Evolutionary conservation across 2,329 filamentous ascomycete genomes (phyloP).

Genomic region (Magnaporthiopsis incrustans): DNA sequence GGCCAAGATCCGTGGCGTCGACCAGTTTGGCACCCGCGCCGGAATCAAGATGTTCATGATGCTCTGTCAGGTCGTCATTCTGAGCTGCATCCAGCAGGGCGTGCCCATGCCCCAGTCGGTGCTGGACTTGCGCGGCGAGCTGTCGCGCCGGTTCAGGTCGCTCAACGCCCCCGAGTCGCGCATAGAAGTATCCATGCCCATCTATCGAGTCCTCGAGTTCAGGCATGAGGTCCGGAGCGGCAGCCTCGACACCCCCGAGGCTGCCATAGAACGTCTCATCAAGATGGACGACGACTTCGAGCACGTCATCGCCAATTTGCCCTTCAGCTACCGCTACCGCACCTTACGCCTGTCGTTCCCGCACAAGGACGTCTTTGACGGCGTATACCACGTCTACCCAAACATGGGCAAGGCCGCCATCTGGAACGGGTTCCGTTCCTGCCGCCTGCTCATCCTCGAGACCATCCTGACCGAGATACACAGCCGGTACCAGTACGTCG

Average conservation of each 20-base stretch:
- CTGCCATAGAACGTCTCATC: conserved; percentile 29
- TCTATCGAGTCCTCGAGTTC: conserved; percentile 36
- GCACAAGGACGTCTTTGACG: conserved; percentile 33
- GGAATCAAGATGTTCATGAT: conserved; percentile 46
- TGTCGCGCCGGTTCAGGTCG: conserved; percentile 21
- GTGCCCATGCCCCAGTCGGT: conserved; percentile 40
- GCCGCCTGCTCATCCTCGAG: conserved; percentile 39
- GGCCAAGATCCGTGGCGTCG: conserved; percentile 38
- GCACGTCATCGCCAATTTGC: conserved; percentile 28
- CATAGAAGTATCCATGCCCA: conserved; percentile 34
- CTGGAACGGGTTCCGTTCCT: conserved; percentile 40
- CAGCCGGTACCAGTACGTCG: conserved; percentile 20
- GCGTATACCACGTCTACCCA: conserved; percentile 36
- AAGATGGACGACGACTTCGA: conserved; percentile 36
- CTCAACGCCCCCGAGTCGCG: conserved; percentile 29
- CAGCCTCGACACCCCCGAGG: conserved; percentile 28
- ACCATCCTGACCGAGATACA: conserved; percentile 36
- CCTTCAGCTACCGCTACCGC: conserved; percentile 33
- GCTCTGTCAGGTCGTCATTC: conserved; percentile 41
- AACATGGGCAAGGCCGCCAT: conserved; percentile 35
- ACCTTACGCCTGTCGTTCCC: conserved; percentile 28
- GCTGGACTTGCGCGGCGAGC: conserved; percentile 35
- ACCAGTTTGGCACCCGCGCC: conserved; percentile 35
- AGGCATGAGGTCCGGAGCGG: conserved; percentile 37
- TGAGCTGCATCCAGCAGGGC: conserved; percentile 42